Base-by-base conservation (phyloP, 495 filamentous ascomycete species). In the Tetracladium marchalianum region DNA sequence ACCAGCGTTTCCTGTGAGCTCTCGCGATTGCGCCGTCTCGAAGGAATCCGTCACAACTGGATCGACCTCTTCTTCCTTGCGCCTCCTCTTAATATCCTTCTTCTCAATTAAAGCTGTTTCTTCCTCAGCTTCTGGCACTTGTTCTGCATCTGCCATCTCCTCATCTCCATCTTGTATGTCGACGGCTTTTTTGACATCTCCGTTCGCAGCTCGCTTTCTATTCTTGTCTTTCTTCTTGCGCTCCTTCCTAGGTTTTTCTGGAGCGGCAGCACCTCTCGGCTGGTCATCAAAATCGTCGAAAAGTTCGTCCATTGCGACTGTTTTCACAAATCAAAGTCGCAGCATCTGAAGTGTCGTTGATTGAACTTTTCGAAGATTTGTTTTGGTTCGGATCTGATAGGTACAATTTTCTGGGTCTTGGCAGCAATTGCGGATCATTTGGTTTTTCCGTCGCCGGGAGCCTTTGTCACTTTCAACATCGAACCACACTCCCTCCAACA, bases 1-100 rank as follows among this genome's bases (percentile, higher is more conserved):
- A n/a, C 89, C 90, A 44, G 81, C 79, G 6, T 85, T 82, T 4
- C 79, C 84, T 31, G 81, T 83, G 24, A 96, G 76, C 61, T 98
- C 87, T 66, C 87, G 71, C 35, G 90, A 90, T 64, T 95, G 84
- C 58, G 88, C 87, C n/a, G 93, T 95, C 65, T 97, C 81, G 64
- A 97, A 98, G 11, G 85, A 77, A 66, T 98, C 92, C 35, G 88
- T 88, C 49, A 96, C 77, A 34, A 96, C 80, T 13, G 92, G 87
- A 48, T 83, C 87, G 12, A 82, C 75, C 52, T 76, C 81, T 35
- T 74, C 72, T 39, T 89, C 77, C 53, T 82, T 77, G 52, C 85
- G 77, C 52, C 78, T 81, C 35, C 90, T 81, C 65, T 96, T 98
- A 47, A 62, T 60, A 17, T 79, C 74, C 32, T 77, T 76, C 35